A percentile compares a stretch with the other conserved stretches of the same genome.
phyloP scores from a whole-genome alignment of 2,329 filamentous ascomycete species.

The Chaetomium globosum region DNA sequence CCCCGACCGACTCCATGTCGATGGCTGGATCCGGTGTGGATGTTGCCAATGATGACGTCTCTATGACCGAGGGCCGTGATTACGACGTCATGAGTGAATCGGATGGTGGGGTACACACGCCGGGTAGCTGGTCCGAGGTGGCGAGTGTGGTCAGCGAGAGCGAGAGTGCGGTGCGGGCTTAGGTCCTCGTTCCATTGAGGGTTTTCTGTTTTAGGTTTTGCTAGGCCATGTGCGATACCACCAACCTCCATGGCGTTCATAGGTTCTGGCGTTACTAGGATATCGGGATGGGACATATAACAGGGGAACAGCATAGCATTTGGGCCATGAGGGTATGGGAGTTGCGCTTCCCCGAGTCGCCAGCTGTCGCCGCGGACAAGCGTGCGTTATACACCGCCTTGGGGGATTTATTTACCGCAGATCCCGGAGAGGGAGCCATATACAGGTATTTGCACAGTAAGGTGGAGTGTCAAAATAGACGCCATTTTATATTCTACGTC shows the following conservation, averaged over 20 bases:
- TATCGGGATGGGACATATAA: constrained; percentile 3
- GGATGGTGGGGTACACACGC: constrained; percentile 59
- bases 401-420: background rate
- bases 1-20: constrained; percentile 62
- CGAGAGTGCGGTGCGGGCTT: constrained; percentile 47
- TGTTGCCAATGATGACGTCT: constrained; percentile 47
- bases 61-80: constrained; percentile 50
- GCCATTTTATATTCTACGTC: background rate
- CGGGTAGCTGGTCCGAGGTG: constrained; percentile 66
- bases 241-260: background rate
- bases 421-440: background rate
- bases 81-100: constrained; percentile 59
- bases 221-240: constrained; percentile 5
- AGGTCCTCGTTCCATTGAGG: constrained; percentile 7
- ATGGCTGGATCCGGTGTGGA: constrained; percentile 56
- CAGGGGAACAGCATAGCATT: background rate
- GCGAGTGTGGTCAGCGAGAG: constrained; percentile 64
- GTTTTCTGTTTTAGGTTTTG: background rate
- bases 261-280: constrained; percentile 5
- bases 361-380: background rate
- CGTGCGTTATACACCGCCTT: too few relatives aligned
- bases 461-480: background rate
- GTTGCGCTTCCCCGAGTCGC: background rate
- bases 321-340: background rate
- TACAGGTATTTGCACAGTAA: background rate